Conservation (phyloP, 2,329 filamentous ascomycete species). For the Xylariaceae sp. region DNA sequence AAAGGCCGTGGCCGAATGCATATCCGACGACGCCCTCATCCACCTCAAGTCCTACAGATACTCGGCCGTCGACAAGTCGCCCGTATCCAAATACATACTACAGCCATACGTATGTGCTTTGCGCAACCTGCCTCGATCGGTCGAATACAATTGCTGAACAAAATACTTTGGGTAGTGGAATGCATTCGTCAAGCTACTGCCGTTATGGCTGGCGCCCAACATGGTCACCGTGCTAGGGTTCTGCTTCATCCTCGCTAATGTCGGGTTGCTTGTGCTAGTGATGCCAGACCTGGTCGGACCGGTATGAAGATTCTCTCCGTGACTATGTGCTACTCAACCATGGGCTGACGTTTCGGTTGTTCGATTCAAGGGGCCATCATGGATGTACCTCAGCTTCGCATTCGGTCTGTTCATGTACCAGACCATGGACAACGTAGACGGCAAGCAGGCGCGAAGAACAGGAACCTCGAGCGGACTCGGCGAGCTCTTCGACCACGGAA, state of each 20-base stretch:
- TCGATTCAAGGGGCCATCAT: conserved; percentile 68
- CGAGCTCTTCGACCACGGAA: conserved; percentile 97
- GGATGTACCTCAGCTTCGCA: conserved; percentile 95
- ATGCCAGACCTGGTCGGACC: conserved; percentile 91
- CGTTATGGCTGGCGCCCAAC: conserved; percentile 95
- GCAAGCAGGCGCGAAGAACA: conserved; percentile 92
- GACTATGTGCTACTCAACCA: not conserved
- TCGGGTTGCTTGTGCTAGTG: conserved; percentile 69
- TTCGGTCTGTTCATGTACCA: conserved; percentile 98
- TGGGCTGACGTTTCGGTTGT: not conserved
- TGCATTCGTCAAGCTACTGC: conserved; percentile 85
- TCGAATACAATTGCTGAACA: conserved; percentile 21
- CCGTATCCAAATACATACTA: conserved; percentile 88
- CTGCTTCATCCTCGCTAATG: conserved; percentile 86
- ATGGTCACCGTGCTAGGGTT: conserved; percentile 96
- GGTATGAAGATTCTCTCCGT: conserved; percentile 48
- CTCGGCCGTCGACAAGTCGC: conserved; percentile 93
- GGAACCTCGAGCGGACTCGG: conserved; percentile 92
- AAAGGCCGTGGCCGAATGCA: conserved; percentile 63
- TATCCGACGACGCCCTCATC: conserved; percentile 86
- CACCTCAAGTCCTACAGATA: conserved; percentile 97
- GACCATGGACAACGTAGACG: conserved; percentile 98
- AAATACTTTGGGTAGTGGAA: conserved; percentile 71
- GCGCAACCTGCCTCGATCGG: not conserved
- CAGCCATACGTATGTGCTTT: conserved; percentile 78